Conservation (phyloP, 495 filamentous ascomycete genomes). For the Collariella sp. region DNA sequence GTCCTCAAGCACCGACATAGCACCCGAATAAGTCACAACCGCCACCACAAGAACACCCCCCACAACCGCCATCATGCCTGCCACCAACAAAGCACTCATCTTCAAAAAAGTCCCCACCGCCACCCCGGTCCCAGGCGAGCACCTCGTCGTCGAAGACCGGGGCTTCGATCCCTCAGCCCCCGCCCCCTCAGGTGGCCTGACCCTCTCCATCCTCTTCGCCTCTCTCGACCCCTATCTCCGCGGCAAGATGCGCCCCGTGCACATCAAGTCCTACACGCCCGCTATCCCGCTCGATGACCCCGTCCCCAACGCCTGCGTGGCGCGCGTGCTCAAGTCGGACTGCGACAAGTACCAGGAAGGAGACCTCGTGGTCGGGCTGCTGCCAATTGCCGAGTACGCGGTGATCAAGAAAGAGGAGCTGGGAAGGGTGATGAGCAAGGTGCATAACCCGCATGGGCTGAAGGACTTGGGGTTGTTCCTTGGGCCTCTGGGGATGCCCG, state of each 20-base stretch:
- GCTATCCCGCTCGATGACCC: constrained; percentile 49
- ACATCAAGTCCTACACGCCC: constrained; percentile 53
- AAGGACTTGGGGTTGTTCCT: constrained; percentile 53
- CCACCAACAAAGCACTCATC: constrained; percentile 67
- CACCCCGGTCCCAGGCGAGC: constrained; percentile 60
- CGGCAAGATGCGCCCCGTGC: constrained; percentile 49
- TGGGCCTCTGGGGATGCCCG: constrained; percentile 80
- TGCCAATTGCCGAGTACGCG: constrained; percentile 58
- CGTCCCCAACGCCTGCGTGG: constrained; percentile 49
- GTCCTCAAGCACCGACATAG: neutral
- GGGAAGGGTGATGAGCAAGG: neutral
- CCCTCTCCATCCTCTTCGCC: constrained; percentile 62
- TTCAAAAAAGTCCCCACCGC: constrained; percentile 65
- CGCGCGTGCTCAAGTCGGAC: constrained; percentile 59
- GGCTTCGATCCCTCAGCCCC: constrained; percentile 56
- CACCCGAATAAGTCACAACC: neutral
- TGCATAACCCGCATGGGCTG: constrained; percentile 49
- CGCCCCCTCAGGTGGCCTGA: constrained; percentile 61
- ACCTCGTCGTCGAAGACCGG: constrained; percentile 60
- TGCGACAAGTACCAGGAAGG: constrained; percentile 52
- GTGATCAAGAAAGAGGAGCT: constrained; percentile 27
- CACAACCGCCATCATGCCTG: neutral
- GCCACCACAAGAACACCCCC: neutral
- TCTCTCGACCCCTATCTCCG: constrained; percentile 89
- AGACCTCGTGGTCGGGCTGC: constrained; percentile 53